Conservation (phyloP, 1,284 basidiomycete genomes). For the Lentinula novae-zelandiae region DNA sequence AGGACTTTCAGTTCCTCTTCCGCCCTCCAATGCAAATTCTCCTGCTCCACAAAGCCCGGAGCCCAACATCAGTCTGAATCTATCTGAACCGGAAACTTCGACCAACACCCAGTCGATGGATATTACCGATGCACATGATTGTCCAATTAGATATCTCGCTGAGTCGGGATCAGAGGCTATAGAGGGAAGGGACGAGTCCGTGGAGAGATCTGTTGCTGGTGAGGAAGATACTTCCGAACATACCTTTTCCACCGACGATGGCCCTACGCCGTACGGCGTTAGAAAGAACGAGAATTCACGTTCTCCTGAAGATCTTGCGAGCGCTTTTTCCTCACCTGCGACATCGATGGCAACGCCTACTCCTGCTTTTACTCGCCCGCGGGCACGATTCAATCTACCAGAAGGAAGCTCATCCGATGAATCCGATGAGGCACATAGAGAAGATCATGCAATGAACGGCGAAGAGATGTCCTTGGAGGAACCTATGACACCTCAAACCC, state of each 20-base stretch:
- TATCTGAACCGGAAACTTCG: slow-evolving; percentile 17
- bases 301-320: slow-evolving; percentile 24
- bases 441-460: slow-evolving; percentile 23
- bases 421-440: slow-evolving; percentile 21
- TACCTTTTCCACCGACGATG: slow-evolving; percentile 63
- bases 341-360: slow-evolving; percentile 58
- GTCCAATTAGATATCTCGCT: slow-evolving; percentile 23
- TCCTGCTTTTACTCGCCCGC: slow-evolving; percentile 56
- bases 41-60: slow-evolving; percentile 33
- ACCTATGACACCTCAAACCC: slow-evolving; percentile 59
- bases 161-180: slow-evolving; percentile 21
- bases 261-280: slow-evolving; percentile 26
- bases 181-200: slow-evolving; percentile 9
- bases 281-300: not conserved
- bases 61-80: slow-evolving; percentile 20
- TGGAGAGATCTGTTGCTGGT: slow-evolving; percentile 5
- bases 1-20: slow-evolving; percentile 48
- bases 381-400: slow-evolving; percentile 56
- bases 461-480: slow-evolving; percentile 24
- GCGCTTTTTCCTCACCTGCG: slow-evolving; percentile 39
- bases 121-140: slow-evolving; percentile 43
- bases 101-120: slow-evolving; percentile 38
- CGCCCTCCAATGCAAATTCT: slow-evolving; percentile 51
- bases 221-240: slow-evolving; percentile 42
- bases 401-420: slow-evolving; percentile 30